Evolutionary conservation across 495 filamentous ascomycete genomes (phyloP), one percentile per base, ranked within the genome.

Genomic region (Aspergillus nanangensis): DNA sequence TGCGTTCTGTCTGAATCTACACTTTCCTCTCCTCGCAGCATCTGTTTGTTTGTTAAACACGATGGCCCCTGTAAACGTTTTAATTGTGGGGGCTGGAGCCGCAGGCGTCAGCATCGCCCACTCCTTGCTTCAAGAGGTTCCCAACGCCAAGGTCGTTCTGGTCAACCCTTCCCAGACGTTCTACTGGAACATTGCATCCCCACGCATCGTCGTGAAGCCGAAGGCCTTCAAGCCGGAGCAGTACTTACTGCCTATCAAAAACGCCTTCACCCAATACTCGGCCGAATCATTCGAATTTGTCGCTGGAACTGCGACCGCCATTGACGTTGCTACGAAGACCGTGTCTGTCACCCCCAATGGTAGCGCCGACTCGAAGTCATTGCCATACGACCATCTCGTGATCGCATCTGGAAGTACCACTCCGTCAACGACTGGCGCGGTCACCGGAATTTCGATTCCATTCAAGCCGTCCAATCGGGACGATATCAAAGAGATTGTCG

Each of bases 71-170:
- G 25, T 11, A 29, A 60, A 53, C 18, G 38, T 89, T 40, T 66
- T 87, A n/a, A 68, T 90, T 33, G 71, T 88, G 9, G 86, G 86
- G 29, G 84, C 72, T 45, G 78, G 75, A 42, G 71, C 61, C 55
- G 74, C 75, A n/a, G 84, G 83, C 39, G 47, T 86, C 1, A 57
- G 63, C 14, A 59, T 80, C 32, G 77, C 82, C 3, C 81, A 87
- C 60, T 72, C 78, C 44, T 61, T 83, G 29, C 67, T 85, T 13
- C 69, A 72, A 38, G 66, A 77, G 52, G 70, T 71, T 15, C 49
- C 65, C 19, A 57, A 63, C n/a, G 54, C 69, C 36, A 77, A 73
- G 39, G 61, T 86, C 4, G 62, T 78, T 20, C 55, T 87, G 19
- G 66, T 84, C 41, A 75, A 74, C 23, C 81, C 81, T 7, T 74